These are phyloP conservation scores for Boletus sensibilis DNA, from an alignment of 768 basidiomycete genomes.

Conservation along the genomic window DNA sequence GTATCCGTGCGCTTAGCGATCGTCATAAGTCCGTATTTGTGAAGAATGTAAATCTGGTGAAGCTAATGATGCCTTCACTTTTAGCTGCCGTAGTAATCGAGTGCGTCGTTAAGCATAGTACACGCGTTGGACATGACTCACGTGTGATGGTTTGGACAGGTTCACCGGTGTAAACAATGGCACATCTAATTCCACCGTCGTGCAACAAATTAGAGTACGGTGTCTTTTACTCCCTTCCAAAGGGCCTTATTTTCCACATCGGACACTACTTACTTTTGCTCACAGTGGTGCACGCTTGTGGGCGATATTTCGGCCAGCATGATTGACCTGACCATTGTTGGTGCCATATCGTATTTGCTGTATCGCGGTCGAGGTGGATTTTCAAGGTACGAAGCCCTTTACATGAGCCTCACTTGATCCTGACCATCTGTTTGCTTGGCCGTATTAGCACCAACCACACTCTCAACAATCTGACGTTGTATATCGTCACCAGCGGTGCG, in stretches of 20 bases:
- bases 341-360: not conserved
- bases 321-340: not conserved
- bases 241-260: not conserved
- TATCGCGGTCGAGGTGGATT: not conserved
- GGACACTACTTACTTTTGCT: not conserved
- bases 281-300: not conserved
- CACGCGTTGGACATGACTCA: not conserved
- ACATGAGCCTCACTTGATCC: not conserved
- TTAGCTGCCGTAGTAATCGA: not conserved
- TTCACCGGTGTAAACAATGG: not conserved
- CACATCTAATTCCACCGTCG: not conserved
- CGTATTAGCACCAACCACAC: not conserved
- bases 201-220: not conserved
- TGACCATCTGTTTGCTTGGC: not conserved
- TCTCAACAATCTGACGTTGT: not conserved
- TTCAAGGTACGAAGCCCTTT: not conserved
- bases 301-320: not conserved
- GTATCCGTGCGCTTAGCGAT: not conserved
- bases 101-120: not conserved
- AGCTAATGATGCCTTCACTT: not conserved
- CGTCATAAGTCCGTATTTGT: not conserved
- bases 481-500: conserved; percentile 2
- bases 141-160: not conserved
- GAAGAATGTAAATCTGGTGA: not conserved
- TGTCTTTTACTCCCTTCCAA: not conserved